Conservation (phyloP, 2,329 filamentous ascomycete genomes). For the Passalora sequoiae region DNA sequence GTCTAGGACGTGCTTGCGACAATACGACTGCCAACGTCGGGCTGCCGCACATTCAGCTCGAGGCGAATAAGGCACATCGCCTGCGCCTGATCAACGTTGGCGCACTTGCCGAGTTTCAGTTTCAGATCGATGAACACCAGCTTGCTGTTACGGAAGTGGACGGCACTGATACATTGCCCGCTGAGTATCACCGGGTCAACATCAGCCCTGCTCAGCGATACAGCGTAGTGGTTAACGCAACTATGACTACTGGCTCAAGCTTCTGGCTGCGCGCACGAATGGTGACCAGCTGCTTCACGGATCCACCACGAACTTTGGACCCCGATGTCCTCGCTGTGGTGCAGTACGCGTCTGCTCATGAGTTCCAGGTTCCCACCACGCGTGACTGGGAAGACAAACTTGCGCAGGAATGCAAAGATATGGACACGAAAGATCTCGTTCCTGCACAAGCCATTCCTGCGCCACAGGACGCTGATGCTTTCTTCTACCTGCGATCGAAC, state of each 20-base stretch:
- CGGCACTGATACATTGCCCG: constrained; percentile 56
- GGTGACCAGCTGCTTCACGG: constrained; percentile 56
- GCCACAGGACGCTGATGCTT: constrained; percentile 47
- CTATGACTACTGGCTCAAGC: constrained; percentile 29
- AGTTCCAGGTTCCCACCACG: constrained; percentile 35
- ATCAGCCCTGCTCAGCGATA: constrained; percentile 67
- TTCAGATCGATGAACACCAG: constrained; percentile 60
- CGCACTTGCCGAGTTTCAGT: constrained; percentile 60
- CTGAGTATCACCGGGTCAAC: constrained; percentile 53
- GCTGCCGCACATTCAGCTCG: constrained; percentile 33
- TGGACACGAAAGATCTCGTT: constrained; percentile 44
- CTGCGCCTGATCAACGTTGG: constrained; percentile 60
- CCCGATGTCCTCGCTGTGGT: constrained; percentile 49
- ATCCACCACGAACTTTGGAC: constrained; percentile 44
- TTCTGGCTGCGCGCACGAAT: constrained; percentile 54
- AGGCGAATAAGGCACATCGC: constrained; percentile 49
- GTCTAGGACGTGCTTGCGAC: constrained; percentile 36
- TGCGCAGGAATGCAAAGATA: constrained; percentile 49
- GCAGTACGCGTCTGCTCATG: constrained; percentile 38
- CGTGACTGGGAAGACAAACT: constrained; percentile 49
- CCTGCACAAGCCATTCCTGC: constrained; percentile 44
- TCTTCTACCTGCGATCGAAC: constrained; percentile 53
- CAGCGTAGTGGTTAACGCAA: constrained; percentile 57
- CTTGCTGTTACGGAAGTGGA: constrained; percentile 62
- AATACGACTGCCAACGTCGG: constrained; percentile 27